These are phyloP conservation scores for Xylaria palmicola DNA, from an alignment of 495 filamentous ascomycete genomes.

Conservation along the genomic window DNA sequence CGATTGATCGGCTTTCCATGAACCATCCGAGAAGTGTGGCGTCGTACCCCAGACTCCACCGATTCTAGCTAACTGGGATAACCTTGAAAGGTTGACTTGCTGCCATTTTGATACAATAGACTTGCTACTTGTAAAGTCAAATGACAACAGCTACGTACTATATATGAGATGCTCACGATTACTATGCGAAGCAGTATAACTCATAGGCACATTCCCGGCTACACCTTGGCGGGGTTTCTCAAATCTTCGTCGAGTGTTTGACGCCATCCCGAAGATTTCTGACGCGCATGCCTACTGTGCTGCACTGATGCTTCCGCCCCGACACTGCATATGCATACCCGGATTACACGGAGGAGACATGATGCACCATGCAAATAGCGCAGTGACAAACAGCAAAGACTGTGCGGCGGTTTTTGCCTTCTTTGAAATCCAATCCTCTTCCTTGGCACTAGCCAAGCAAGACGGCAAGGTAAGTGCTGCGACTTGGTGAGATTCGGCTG, in stretches of 20 bases:
- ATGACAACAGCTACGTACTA: too few species aligned
- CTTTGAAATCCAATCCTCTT: not conserved
- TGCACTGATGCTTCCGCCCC: not conserved
- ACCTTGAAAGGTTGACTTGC: too few species aligned
- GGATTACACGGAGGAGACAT: not conserved
- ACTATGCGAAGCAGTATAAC: not conserved
- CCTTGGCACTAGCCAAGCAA: not conserved
- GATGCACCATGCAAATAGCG: not conserved
- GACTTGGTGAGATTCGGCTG: not conserved
- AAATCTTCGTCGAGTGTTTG: not conserved
- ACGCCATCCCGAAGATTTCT: not conserved
- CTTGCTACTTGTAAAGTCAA: too few species aligned
- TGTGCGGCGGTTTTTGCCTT: not conserved
- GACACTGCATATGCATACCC: not conserved
- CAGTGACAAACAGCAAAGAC: not conserved
- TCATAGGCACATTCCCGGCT: not conserved
- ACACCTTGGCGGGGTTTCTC: not conserved
- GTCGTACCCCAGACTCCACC: too few species aligned
- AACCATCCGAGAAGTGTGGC: too few species aligned
- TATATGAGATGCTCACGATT: too few species aligned
- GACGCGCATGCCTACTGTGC: not conserved
- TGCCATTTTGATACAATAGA: too few species aligned
- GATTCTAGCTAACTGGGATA: too few species aligned
- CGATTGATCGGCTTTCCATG: too few species aligned
- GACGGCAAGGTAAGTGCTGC: not conserved